Conservation (phyloP, 192 early-diverging fungal genomes). For the Rhizoclosmatium sp. region DNA sequence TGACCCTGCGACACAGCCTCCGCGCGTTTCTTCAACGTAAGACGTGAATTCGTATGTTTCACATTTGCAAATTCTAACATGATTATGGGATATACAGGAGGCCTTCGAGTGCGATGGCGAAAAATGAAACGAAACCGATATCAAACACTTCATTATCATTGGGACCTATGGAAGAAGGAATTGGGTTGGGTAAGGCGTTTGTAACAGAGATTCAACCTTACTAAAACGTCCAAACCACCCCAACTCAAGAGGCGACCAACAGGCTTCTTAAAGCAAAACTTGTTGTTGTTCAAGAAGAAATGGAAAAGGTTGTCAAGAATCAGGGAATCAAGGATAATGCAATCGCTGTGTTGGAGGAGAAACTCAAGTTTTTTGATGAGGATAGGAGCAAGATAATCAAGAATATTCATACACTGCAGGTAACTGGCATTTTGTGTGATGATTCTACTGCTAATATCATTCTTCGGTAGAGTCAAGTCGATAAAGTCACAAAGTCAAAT, state of each 20-base stretch:
- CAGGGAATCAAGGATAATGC: conserved; percentile 33
- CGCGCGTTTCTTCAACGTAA: conserved; percentile 17
- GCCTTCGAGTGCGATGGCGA: conserved; percentile 17
- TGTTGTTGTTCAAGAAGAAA: conserved; percentile 58
- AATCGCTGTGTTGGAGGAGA: conserved; percentile 50
- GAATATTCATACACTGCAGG: conserved; percentile 39
- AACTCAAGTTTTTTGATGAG: conserved; percentile 56
- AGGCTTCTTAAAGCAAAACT: conserved; percentile 64
- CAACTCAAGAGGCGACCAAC: conserved; percentile 46
- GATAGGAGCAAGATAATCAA: conserved; percentile 50
- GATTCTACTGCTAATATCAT: not conserved
- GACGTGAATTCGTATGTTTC: not conserved
- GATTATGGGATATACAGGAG: conserved; percentile 12
- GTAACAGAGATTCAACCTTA: not conserved
- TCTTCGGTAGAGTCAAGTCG: conserved; percentile 40
- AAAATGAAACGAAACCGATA: not conserved
- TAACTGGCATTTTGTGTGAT: conserved; percentile 15
- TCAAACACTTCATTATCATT: conserved; percentile 1
- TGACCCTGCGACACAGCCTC: too few relatives aligned
- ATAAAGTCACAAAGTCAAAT: conserved; percentile 44
- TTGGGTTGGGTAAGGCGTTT: conserved; percentile 16
- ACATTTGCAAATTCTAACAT: not conserved
- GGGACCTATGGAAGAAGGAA: conserved; percentile 34
- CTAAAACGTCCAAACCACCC: not conserved
- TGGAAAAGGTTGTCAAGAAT: conserved; percentile 49